Evolutionary conservation across 2,329 filamentous ascomycete species (phyloP).

Genomic region (Trichoderma sp.): DNA sequence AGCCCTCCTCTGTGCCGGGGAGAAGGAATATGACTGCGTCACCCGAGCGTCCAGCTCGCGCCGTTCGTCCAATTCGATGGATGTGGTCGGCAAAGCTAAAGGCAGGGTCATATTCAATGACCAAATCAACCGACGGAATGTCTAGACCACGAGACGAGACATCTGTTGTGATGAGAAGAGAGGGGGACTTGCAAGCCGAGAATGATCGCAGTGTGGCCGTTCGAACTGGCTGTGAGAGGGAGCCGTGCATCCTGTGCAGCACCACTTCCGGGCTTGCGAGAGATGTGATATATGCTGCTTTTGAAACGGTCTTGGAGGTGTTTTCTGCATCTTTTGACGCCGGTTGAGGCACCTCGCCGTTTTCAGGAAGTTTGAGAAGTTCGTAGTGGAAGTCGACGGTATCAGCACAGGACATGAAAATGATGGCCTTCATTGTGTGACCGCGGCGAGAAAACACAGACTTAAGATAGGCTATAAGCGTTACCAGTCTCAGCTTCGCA

Average conservation of each 20-base stretch:
- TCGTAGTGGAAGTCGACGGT: slow-evolving; percentile 97
- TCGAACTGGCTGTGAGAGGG: slow-evolving; percentile 79
- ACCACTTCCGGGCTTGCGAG: slow-evolving; percentile 70
- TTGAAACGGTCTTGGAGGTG: slow-evolving; percentile 60
- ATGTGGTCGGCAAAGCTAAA: slow-evolving; percentile 92
- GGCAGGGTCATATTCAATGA: slow-evolving; percentile 93
- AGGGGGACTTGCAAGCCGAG: slow-evolving; percentile 67
- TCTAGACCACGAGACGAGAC: slow-evolving; percentile 94
- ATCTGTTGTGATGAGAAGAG: slow-evolving; percentile 88
- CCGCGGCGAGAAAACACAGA: slow-evolving; percentile 84
- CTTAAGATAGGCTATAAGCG: slow-evolving; percentile 78
- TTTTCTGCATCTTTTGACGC: slow-evolving; percentile 34
- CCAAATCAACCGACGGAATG: slow-evolving; percentile 88
- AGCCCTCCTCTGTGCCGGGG: slow-evolving; percentile 88
- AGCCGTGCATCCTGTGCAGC: slow-evolving; percentile 86
- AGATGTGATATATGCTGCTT: slow-evolving; percentile 69
- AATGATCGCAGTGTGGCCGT: slow-evolving; percentile 84
- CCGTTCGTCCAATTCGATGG: slow-evolving; percentile 91
- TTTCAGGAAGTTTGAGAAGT: slow-evolving; percentile 56
- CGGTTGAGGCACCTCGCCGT: slow-evolving; percentile 27
- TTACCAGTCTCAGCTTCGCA: slow-evolving; percentile 85
- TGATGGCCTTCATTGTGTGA: slow-evolving; percentile 91
- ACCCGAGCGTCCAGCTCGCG: slow-evolving; percentile 84
- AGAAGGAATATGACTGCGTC: slow-evolving; percentile 86
- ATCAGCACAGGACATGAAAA: slow-evolving; percentile 96